Conservation (phyloP, 1,284 basidiomycete species). For the Puccinia hordei region DNA sequence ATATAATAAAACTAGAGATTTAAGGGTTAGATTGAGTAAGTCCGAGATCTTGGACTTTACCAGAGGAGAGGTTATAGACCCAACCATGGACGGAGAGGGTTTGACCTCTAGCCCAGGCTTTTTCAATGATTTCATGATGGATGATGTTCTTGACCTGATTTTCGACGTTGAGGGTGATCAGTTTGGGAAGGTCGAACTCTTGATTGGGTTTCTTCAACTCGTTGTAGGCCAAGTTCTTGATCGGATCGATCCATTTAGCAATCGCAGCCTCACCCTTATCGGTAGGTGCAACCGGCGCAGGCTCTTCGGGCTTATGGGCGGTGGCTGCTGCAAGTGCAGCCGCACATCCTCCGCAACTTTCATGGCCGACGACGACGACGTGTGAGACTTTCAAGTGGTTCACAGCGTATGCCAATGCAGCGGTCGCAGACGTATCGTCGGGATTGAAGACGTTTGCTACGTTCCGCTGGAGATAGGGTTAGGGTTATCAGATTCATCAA, state of each 20-base stretch:
- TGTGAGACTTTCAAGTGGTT: slow-evolving; percentile 41
- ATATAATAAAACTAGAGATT: neutral
- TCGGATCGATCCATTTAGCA: slow-evolving; percentile 52
- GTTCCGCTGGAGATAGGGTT: slow-evolving; percentile 29
- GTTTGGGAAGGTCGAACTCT: slow-evolving; percentile 22
- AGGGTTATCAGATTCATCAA: no score
- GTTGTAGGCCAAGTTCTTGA: slow-evolving; percentile 51
- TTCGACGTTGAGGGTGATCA: slow-evolving; percentile 48
- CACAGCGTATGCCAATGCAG: slow-evolving; percentile 41
- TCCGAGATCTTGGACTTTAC: slow-evolving; percentile 52
- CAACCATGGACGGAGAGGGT: slow-evolving; percentile 52
- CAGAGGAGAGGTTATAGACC: slow-evolving; percentile 54
- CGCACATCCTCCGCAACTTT: slow-evolving; percentile 44
- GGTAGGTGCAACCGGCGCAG: neutral
- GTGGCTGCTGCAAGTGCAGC: slow-evolving; percentile 33
- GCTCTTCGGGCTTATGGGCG: slow-evolving; percentile 1
- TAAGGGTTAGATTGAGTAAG: slow-evolving; percentile 45
- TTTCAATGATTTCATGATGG: slow-evolving; percentile 52
- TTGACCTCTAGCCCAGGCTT: slow-evolving; percentile 52
- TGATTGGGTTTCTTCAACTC: slow-evolving; percentile 38
- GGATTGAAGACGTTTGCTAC: slow-evolving; percentile 44
- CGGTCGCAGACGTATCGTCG: slow-evolving; percentile 38
- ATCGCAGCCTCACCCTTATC: slow-evolving; percentile 48
- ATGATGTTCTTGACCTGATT: slow-evolving; percentile 53
- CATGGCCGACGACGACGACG: slow-evolving; percentile 44